A percentile compares a stretch with the other conserved stretches of the same genome.
These are phyloP conservation scores for Hemileccinum rubropunctum DNA, from an alignment of 768 basidiomycete species.

Conservation along the genomic window DNA sequence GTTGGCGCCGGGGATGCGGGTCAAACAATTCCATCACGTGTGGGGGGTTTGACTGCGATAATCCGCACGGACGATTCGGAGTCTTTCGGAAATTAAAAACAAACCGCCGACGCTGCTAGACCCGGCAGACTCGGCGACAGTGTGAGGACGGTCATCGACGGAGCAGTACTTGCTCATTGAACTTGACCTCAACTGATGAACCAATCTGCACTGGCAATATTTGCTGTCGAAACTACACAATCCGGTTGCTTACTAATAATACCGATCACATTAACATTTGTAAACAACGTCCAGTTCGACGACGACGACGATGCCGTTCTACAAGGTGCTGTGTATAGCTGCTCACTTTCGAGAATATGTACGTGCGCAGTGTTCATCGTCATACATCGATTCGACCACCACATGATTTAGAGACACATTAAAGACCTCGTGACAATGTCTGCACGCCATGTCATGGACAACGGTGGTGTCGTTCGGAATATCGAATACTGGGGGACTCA, in stretches of 20 bases:
- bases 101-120: slow-evolving; percentile 10
- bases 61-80: background rate
- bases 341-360: slow-evolving; percentile 76
- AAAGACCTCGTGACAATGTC: slow-evolving; percentile 70
- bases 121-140: background rate
- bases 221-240: too few relatives aligned
- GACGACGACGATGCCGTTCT: slow-evolving; percentile 96
- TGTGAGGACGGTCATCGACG: background rate
- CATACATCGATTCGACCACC: background rate
- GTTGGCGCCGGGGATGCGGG: slow-evolving; percentile 1
- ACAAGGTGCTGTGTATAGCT: slow-evolving; percentile 83
- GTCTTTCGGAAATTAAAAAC: slow-evolving; percentile 26
- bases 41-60: too few relatives aligned
- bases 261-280: background rate
- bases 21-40: too few relatives aligned
- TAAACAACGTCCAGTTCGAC: background rate
- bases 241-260: slow-evolving; percentile 18
- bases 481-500: slow-evolving; percentile 74
- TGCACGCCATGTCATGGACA: slow-evolving; percentile 66
- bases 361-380: slow-evolving; percentile 22
- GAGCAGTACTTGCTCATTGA: too few relatives aligned
- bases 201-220: too few relatives aligned
- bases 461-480: slow-evolving; percentile 79
- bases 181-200: background rate
- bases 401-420: slow-evolving; percentile 56